Evolutionary conservation across 2,329 filamentous ascomycete species (phyloP).

Genomic region (Pseudogymnoascus sp.): DNA sequence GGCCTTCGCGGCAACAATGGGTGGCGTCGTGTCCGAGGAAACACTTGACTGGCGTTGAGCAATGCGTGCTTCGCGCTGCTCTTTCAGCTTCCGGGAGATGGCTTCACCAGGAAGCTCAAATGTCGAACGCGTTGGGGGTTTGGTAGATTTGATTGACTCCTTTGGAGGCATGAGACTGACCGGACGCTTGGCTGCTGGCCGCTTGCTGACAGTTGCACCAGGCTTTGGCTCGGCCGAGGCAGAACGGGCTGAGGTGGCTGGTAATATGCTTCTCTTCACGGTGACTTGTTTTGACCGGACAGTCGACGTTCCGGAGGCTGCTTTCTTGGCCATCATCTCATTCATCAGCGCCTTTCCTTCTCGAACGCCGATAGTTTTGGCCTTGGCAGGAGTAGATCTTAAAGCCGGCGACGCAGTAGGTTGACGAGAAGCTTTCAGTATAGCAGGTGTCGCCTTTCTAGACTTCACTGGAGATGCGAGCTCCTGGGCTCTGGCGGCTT

Average conservation of each 20-base stretch:
- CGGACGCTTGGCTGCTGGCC: conserved; percentile 27
- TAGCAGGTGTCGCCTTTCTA: not conserved
- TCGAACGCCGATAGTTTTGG: not conserved
- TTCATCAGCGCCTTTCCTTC: conserved; percentile 2
- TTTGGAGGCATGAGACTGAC: conserved; percentile 36
- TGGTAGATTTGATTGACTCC: conserved; percentile 42
- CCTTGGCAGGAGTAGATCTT: not conserved
- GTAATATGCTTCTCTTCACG: not conserved
- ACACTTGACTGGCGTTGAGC: conserved; percentile 29
- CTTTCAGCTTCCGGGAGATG: conserved; percentile 47
- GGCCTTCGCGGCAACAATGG: conserved; percentile 30
- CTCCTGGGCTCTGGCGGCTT: conserved; percentile 21
- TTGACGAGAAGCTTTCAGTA: not conserved
- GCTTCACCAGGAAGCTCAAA: conserved; percentile 58
- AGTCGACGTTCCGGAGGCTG: not conserved
- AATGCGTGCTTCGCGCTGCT: conserved; percentile 49
- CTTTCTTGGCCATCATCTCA: conserved; percentile 7
- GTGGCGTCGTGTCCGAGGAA: conserved; percentile 27
- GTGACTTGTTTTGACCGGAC: not conserved
- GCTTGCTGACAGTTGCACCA: conserved; percentile 10
- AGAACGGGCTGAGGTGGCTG: not conserved
- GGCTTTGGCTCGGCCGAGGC: conserved; percentile 2
- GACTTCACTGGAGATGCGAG: conserved; percentile 18
- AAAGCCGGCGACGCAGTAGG: not conserved
- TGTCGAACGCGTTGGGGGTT: conserved; percentile 43